Evolutionary conservation across 2,329 filamentous ascomycete genomes (phyloP).

Genomic region (Penicillium sp.): DNA sequence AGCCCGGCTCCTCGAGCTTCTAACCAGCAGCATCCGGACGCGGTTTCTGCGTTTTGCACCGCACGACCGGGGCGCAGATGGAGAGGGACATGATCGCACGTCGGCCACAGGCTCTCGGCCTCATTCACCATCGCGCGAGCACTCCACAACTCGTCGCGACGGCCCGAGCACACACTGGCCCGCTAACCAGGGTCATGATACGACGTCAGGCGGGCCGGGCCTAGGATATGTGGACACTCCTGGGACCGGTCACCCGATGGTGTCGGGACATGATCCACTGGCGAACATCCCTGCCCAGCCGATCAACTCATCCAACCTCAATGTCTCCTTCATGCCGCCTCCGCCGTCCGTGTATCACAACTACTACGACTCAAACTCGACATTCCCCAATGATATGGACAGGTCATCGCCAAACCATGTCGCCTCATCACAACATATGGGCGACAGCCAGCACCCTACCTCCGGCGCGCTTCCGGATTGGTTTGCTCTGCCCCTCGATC

Average conservation of each 20-base stretch:
- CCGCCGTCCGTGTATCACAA: conserved; percentile 47
- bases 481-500: conserved; percentile 61
- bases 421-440: conserved; percentile 30
- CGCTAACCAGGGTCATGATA: conserved; percentile 21
- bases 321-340: conserved; percentile 48
- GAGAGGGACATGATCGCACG: conserved; percentile 37
- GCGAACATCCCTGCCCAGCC: conserved; percentile 45
- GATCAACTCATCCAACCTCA: conserved; percentile 46
- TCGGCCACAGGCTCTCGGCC: conserved; percentile 35
- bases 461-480: conserved; percentile 50
- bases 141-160: conserved; percentile 24
- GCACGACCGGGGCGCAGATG: conserved; percentile 46
- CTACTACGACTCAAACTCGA: conserved; percentile 41
- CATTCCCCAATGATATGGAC: conserved; percentile 33
- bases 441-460: conserved; percentile 23
- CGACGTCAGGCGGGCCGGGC: conserved; percentile 15
- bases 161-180: conserved; percentile 28
- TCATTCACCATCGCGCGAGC: conserved; percentile 39
- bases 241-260: conserved; percentile 21
- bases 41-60: conserved; percentile 58
- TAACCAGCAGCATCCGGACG: conserved; percentile 57
- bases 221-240: conserved; percentile 30
- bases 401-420: conserved; percentile 24
- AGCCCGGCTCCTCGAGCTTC: conserved; percentile 57
- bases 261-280: conserved; percentile 39